These are phyloP conservation scores for Atalantia buxifolia DNA, from an alignment of 345 rosid species.

Conservation along the genomic window DNA sequence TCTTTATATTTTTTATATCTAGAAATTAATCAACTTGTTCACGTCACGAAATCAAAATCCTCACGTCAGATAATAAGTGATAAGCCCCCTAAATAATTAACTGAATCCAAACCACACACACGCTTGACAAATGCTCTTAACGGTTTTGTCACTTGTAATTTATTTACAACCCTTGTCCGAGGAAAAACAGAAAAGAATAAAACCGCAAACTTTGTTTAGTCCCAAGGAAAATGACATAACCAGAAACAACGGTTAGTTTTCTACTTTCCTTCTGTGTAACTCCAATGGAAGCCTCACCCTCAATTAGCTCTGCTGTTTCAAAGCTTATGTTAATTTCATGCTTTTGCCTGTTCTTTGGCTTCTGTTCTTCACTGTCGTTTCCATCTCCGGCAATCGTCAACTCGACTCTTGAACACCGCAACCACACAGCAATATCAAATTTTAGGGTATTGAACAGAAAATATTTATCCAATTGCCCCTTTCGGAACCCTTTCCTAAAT, in stretches of 20 bases:
- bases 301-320: neutral
- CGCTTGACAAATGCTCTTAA: neutral
- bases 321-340: neutral
- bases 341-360: neutral
- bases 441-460: constrained; percentile 56
- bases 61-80: neutral
- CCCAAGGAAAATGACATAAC: neutral
- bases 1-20: neutral
- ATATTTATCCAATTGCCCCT: constrained; percentile 24
- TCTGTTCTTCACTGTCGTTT: neutral
- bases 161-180: neutral
- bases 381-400: constrained; percentile 26
- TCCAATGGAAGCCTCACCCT: neutral
- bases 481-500: constrained; percentile 23
- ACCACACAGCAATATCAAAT: constrained; percentile 45
- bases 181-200: neutral
- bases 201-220: neutral
- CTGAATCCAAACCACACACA: neutral
- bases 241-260: neutral
- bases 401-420: constrained; percentile 32
- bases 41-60: neutral
- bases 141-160: neutral
- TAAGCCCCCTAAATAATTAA: neutral
- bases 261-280: neutral
- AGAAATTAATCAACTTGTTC: neutral